Conservation (phyloP, 73 alveolate species). For the Stentor coeruleus region DNA sequence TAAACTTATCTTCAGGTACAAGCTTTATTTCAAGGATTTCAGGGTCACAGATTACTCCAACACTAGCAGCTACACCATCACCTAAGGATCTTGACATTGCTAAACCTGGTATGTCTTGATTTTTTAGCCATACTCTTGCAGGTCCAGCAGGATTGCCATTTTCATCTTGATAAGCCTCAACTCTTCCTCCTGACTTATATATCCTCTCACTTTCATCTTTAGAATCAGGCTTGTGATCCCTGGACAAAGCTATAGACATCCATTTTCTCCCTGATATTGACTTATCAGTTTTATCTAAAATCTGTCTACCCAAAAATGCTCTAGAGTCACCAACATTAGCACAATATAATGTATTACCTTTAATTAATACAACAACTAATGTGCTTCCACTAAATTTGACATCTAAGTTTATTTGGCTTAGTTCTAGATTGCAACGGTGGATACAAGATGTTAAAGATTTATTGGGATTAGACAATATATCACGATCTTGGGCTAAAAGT, state of each 20-base stretch:
- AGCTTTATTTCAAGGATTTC: conserved; percentile 24
- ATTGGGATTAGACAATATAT: neutral
- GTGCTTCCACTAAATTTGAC: conserved; percentile 22
- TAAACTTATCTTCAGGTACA: conserved; percentile 40
- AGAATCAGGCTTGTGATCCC: conserved; percentile 16
- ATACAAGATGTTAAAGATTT: neutral
- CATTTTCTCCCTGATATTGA: neutral
- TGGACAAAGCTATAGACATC: conserved; percentile 17
- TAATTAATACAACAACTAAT: neutral
- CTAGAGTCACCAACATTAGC: conserved; percentile 62
- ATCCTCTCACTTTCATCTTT: neutral
- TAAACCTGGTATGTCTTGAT: conserved; percentile 79
- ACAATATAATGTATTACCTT: conserved; percentile 34
- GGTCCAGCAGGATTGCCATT: conserved; percentile 72
- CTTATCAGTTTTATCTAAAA: neutral
- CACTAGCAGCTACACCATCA: conserved; percentile 78
- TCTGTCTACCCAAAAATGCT: conserved; percentile 40
- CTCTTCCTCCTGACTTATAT: conserved; percentile 72
- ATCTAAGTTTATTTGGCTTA: neutral
- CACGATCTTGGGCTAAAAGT: neutral
- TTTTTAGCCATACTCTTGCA: conserved; percentile 66
- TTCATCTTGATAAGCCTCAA: conserved; percentile 50
- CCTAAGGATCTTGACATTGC: conserved; percentile 98
- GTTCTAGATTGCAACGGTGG: neutral
- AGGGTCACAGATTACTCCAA: conserved; percentile 83